Evolutionary conservation across 2,329 filamentous ascomycete species (phyloP), one percentile per base, ranked within the genome.

Genomic region (Ophiocordyceps camponoti-floridani): DNA sequence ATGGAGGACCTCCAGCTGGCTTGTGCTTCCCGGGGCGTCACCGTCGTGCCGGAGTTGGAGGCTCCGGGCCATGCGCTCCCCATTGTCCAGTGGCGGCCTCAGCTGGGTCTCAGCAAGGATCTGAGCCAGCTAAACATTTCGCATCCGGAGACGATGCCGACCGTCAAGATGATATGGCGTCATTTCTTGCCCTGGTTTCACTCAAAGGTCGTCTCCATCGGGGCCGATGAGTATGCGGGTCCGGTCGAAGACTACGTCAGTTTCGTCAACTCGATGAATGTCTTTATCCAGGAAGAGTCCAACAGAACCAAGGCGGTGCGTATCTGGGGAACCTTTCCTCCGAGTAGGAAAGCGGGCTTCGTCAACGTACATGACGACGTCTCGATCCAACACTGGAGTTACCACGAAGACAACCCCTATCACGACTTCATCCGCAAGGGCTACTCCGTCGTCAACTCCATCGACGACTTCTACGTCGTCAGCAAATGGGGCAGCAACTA

Each of bases 41-140:
- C 73, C 0, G 58, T 79, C 1, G 62, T 77, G 4, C 73, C 74
- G 0, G 75, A 78, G 53, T 74, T 78, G 23, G 75, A 79, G 52
- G 65, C 72, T 0, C 74, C 75, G 0, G 74, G 73, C 0, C 75
- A 79, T 47, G 66, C 69, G 1, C 56, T 78, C 1, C 65, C 67
- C 5, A 66, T 78, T 23, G 69, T 69, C 0, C 72, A 77, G 50
- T 78, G 74, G 73, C 73, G 69, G 48, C 73, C 73, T 0, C 64
- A 76, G 47, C 55, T 77, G 14, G 72, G 66, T 0, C 57, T 74
- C 11, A 53, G 57, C 3, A 53, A 48, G 12, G 65, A 71, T 45
- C 55, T 67, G 4, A 72, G 70, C 41, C 57, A 76, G 44, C 56
- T 78, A 5, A 56, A 58, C 38, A 47, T 57, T 7, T 53, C 52